Percentiles rank a stretch among this genome's conserved stretches.
Conservation (phyloP, 306 rosid species). For the Citrullus colocynthis region DNA sequence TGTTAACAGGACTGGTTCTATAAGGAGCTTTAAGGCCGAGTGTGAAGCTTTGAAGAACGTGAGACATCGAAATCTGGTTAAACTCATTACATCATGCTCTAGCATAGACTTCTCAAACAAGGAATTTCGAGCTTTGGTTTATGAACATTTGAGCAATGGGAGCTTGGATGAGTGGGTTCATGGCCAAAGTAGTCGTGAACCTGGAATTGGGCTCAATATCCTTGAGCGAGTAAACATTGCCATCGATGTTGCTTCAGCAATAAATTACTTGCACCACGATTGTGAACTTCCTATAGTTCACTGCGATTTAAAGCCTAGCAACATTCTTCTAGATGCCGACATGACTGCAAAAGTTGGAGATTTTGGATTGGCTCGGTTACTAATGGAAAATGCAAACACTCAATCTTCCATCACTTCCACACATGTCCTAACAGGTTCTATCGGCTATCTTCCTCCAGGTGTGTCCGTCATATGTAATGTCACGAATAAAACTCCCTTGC, state of each 20-base stretch:
- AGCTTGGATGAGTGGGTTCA: constrained; percentile 63
- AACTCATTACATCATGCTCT: constrained; percentile 56
- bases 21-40: constrained; percentile 64
- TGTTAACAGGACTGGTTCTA: constrained; percentile 20
- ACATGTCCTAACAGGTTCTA: constrained; percentile 49
- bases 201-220: background rate
- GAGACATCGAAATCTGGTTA: constrained; percentile 58
- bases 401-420: constrained; percentile 38
- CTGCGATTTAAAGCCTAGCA: constrained; percentile 66
- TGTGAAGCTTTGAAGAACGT: constrained; percentile 47
- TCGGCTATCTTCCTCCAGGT: constrained; percentile 88
- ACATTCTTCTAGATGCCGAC: constrained; percentile 47
- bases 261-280: constrained; percentile 58
- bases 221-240: constrained; percentile 15
- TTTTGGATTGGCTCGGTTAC: constrained; percentile 56
- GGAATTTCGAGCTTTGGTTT: constrained; percentile 51
- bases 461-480: background rate
- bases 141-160: constrained; percentile 42
- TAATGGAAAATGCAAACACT: constrained; percentile 25
- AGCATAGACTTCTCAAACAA: constrained; percentile 50
- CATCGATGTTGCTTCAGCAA: constrained; percentile 26
- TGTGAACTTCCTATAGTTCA: constrained; percentile 51
- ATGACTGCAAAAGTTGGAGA: constrained; percentile 67
- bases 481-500: background rate
- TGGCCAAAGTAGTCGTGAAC: constrained; percentile 22